Base-by-base conservation (phyloP, 2,329 filamentous ascomycete genomes). In the Penicillium sp. region DNA sequence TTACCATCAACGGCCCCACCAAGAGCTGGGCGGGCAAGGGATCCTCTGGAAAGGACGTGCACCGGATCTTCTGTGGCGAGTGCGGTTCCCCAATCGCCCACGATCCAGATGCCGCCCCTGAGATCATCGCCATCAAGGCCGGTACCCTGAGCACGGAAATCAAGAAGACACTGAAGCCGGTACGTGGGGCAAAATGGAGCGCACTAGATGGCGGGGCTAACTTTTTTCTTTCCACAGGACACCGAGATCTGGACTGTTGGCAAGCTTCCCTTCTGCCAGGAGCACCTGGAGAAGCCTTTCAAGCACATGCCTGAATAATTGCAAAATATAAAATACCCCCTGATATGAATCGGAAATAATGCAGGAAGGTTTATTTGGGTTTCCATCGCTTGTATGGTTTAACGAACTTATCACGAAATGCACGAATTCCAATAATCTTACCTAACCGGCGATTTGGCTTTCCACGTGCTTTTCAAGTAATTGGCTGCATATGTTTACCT, bases 191-290 rank as follows among this genome's bases (percentile, higher is more conserved):
- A 45, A 43, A 16, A 45, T 29, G 3, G 24, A 29, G 29, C 45
- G 21, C 45, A 21, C 26, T 24, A 35, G 35, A 49, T 39, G 22
- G 46, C 44, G 52, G 53, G 26, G 47, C 13, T 59, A 41, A 35
- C 41, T 50, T 27, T 31, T 14, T 35, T 14, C 10, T 58, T 53
- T 31, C 31, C 44, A 21, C 33, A 75, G 73, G 68, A 86, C 65
- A 86, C 84, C 64, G 86, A 89, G 77, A 89, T 89, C 76, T 89
- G 86, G 86, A 87, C 85, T 49, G 82, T 79, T 61, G 73, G 83
- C 77, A 89, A 89, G 81, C 81, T 89, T 63, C 86, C 86, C 16
- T 89, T 89, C 78, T 87, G 86, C 78, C 79, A 84, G 78, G 86
- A 89, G 79, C 75, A 82, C 63, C 78, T 89, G 60, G 84, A 78